Conservation (phyloP, 768 basidiomycete species). For the Agrocybe praecox region DNA sequence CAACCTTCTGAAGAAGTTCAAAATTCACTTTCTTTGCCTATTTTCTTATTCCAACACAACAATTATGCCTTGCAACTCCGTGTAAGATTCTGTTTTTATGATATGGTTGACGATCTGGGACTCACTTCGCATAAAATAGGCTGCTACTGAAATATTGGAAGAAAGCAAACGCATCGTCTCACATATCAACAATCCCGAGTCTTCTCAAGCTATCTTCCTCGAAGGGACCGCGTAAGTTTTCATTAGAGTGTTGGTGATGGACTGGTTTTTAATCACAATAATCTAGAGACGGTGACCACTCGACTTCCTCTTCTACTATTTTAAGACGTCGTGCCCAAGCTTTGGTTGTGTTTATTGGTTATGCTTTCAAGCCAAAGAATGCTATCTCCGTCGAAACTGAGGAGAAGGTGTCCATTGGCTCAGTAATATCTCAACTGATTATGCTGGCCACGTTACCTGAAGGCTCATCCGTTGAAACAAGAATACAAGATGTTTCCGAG, state of each 20-base stretch:
- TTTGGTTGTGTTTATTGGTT: constrained; percentile 64
- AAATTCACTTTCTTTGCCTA: constrained; percentile 63
- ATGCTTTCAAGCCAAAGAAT: constrained; percentile 43
- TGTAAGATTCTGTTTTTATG: constrained; percentile 40
- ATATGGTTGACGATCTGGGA: not conserved
- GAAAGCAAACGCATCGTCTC: constrained; percentile 65
- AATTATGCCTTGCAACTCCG: constrained; percentile 47
- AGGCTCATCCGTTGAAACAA: constrained; percentile 30
- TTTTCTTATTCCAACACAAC: constrained; percentile 63
- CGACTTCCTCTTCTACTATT: constrained; percentile 41
- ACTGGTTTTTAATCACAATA: not conserved
- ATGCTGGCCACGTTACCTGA: constrained; percentile 41
- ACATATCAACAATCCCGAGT: constrained; percentile 40
- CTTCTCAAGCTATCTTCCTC: constrained; percentile 49
- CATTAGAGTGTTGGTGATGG: not conserved
- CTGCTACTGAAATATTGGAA: constrained; percentile 61
- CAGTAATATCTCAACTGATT: constrained; percentile 52
- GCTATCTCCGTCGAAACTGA: constrained; percentile 13
- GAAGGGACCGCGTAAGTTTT: constrained; percentile 54
- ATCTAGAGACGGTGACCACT: constrained; percentile 62
- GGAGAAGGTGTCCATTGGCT: constrained; percentile 33
- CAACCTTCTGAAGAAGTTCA: constrained; percentile 63
- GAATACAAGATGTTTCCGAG: constrained; percentile 44
- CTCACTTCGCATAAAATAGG: constrained; percentile 35
- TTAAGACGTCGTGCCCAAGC: constrained; percentile 67